phyloP scores from a whole-genome alignment of 257 asterid species.

The Solanum clarkiae region DNA sequence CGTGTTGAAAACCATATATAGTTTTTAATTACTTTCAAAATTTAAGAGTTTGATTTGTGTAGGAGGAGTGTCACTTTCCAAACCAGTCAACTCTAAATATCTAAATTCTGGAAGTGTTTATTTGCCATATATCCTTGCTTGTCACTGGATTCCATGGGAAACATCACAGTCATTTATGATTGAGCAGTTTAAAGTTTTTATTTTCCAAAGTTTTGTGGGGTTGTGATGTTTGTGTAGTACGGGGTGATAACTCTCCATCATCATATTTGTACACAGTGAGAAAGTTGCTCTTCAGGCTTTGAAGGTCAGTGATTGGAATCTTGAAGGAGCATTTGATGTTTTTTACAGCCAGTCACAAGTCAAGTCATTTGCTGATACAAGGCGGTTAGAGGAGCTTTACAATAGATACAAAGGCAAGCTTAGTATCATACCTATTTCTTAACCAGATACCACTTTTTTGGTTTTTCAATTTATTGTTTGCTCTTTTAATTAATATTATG shows the following conservation, averaged over 20 bases:
- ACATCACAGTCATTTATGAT: not conserved
- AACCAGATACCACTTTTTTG: not conserved
- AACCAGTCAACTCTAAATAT: not conserved
- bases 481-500: not conserved
- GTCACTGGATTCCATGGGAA: not conserved
- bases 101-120: not conserved
- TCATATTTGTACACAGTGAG: conserved; percentile 45
- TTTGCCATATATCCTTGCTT: not conserved
- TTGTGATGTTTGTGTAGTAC: not conserved
- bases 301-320: conserved; percentile 91
- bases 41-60: not conserved
- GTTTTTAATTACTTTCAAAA: not conserved
- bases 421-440: not conserved
- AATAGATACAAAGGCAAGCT: conserved; percentile 74
- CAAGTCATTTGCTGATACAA: conserved; percentile 70
- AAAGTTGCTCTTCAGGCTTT: conserved; percentile 77
- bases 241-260: conserved; percentile 2
- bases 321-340: conserved; percentile 93
- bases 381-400: conserved; percentile 90
- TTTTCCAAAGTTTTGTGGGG: not conserved
- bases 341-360: conserved; percentile 81
- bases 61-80: not conserved
- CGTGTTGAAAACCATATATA: not conserved
- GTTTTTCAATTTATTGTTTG: not conserved
- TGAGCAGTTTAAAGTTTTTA: not conserved